Base-by-base conservation (phyloP, 768 basidiomycete species). In the Podaxis mareebaensis region DNA sequence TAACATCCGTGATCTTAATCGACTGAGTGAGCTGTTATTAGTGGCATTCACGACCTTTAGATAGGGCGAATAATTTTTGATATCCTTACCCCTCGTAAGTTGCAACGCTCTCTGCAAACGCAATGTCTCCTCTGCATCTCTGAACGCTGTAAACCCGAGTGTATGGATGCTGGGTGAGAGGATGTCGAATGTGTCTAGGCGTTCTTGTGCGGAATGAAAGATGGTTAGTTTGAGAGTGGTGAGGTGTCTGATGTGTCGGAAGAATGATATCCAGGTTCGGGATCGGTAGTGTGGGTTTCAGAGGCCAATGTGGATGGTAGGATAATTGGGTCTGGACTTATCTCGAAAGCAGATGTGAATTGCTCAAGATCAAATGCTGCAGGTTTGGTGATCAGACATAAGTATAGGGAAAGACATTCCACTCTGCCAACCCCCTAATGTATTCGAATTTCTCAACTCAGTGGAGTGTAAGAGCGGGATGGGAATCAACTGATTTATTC, bases 391-490 rank as follows among this genome's bases (percentile, higher is more conserved):
- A n/a, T n/a, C 40, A n/a, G 42, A 61, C 53, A 20, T 48, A 36
- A n/a, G 60, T 46, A 22, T 61, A 61, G 5, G 55, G 40, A 36
- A 61, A 54, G 11, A 54, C 28, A 17, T 54, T 53, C 60, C 60
- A 61, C 2, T 53, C 51, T 1, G 17, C 52, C 15, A 61, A 40
- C 1, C 36, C 15, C 26, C 60, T 52, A 11, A 53, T 33, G 51
- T 52, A 61, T 24, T 66, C 61, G 33, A 62, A 66, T 22, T 66
- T 60, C 26, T 53, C 30, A 20, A 63, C 39, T 4, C 42, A 49
- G 4, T 44, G 3, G 30, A 56, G 28, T 6, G 38, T 44, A n/a
- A 52, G 42, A 22, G 58, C 11, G 15, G 58, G 22, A 13, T 36
- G 44, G 46, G 15, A 11, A 28, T 51, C 44, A 2, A 62, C 13